phyloP scores from a whole-genome alignment of 208 protist genomes.

The Strigomonas galati region DNA sequence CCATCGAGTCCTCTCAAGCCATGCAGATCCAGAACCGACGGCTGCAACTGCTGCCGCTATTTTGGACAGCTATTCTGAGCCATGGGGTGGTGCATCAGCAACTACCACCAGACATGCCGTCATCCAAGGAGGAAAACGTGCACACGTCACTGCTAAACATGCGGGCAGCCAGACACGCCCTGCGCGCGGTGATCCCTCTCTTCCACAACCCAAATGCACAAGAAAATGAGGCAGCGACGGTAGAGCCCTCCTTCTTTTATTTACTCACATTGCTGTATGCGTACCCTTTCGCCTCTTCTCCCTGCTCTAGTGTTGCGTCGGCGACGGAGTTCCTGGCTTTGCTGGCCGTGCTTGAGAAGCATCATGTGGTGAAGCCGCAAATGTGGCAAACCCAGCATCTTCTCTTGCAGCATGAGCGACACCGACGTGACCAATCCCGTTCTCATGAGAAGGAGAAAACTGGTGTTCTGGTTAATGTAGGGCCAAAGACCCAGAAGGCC shows the following conservation, averaged over 20 bases:
- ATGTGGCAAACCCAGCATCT: too few species aligned
- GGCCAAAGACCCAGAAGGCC: too few species aligned
- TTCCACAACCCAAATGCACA: not conserved
- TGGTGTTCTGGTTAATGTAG: too few species aligned
- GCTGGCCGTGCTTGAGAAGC: not conserved
- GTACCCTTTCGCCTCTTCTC: not conserved
- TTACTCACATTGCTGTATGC: too few species aligned
- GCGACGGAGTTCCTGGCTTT: not conserved
- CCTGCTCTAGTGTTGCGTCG: not conserved
- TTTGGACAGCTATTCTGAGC: conserved; percentile 61
- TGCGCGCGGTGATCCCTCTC: not conserved
- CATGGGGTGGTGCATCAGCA: conserved; percentile 11
- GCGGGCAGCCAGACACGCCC: not conserved
- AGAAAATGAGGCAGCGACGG: too few species aligned
- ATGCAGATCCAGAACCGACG: conserved; percentile 41
- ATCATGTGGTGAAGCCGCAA: too few species aligned
- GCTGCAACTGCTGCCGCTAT: conserved; percentile 61
- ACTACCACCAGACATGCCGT: not conserved
- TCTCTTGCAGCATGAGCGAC: too few species aligned
- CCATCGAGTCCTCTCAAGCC: too few species aligned
- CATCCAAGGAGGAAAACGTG: not conserved
- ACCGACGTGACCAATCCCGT: too few species aligned
- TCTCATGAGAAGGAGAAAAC: too few species aligned
- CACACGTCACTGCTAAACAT: not conserved
- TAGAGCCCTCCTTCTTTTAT: too few species aligned